Percentiles rank a stretch among this genome's conserved stretches.
These are phyloP conservation scores for Nemophila menziesii DNA, from an alignment of 257 asterid species.

Conservation along the genomic window DNA sequence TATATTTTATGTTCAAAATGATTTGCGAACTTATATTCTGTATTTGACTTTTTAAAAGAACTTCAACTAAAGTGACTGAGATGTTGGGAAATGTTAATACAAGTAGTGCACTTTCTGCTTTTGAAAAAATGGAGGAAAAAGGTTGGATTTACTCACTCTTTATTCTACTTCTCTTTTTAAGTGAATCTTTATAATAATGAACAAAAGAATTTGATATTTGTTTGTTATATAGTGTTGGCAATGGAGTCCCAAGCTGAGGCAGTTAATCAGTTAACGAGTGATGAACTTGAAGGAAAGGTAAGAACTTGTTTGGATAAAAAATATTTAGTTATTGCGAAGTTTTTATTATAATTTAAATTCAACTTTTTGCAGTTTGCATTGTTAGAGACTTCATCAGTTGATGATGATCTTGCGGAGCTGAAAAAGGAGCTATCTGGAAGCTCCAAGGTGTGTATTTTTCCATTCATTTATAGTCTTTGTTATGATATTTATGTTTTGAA, in stretches of 20 bases:
- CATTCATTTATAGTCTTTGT: not conserved
- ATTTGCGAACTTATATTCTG: constrained; percentile 1
- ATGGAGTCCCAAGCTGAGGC: constrained; percentile 98
- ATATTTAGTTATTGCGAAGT: too few species aligned
- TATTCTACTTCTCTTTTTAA: constrained; percentile 8
- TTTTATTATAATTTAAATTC: too few species aligned
- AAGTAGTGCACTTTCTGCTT: constrained; percentile 94
- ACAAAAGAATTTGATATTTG: not conserved
- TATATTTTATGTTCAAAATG: not conserved
- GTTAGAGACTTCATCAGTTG: constrained; percentile 85
- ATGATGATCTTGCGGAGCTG: constrained; percentile 72
- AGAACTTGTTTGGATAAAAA: not conserved
- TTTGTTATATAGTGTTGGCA: constrained; percentile 47
- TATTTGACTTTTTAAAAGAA: constrained; percentile 29
- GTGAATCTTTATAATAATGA: not conserved
- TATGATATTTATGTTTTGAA: too few species aligned
- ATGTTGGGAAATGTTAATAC: constrained; percentile 96
- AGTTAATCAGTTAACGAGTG: constrained; percentile 59
- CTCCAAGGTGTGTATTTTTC: constrained; percentile 37
- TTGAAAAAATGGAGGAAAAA: constrained; percentile 98
- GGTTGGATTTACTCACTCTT: constrained; percentile 27
- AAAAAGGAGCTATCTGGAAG: constrained; percentile 68
- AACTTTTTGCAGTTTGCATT: constrained; percentile 56
- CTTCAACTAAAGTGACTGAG: constrained; percentile 88
- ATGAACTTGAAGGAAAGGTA: constrained; percentile 98